These are phyloP conservation scores for Diplosphaera chodatii DNA, from an alignment of 139 green algal genomes.

Conservation along the genomic window DNA sequence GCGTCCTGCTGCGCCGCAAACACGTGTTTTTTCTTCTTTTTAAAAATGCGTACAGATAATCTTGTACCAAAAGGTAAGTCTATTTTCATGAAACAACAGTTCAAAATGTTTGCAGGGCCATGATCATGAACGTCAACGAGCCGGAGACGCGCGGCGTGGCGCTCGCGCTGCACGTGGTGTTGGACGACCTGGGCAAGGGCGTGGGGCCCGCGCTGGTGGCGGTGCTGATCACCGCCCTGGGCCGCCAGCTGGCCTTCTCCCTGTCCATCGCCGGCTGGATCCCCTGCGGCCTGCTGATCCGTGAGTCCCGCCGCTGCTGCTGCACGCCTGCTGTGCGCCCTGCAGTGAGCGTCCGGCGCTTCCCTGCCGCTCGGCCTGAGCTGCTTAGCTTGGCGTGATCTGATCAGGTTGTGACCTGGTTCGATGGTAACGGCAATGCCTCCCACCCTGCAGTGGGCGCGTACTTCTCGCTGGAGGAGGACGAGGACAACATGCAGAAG, in stretches of 20 bases:
- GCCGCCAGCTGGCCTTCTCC: slow-evolving; percentile 58
- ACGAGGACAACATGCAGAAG: slow-evolving; percentile 49
- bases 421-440: no score
- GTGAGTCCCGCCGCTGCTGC: no score
- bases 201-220: slow-evolving; percentile 68
- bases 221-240: slow-evolving; percentile 41
- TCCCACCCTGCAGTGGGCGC: slow-evolving; percentile 4
- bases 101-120: slow-evolving; percentile 29
- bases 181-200: slow-evolving; percentile 74
- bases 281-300: slow-evolving; percentile 54
- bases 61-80: no score
- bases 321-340: no score
- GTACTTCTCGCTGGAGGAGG: slow-evolving; percentile 25
- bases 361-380: no score
- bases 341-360: no score
- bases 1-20: no score
- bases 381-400: no score
- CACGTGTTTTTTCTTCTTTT: no score
- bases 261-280: slow-evolving; percentile 61
- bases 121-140: slow-evolving; percentile 79
- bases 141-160: slow-evolving; percentile 68
- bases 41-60: no score
- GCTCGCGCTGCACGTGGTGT: slow-evolving; percentile 62
- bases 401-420: no score
- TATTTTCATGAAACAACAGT: no score